Base-by-base conservation (phyloP, 2,329 filamentous ascomycete species). In the Ambrosiella beaveri region DNA sequence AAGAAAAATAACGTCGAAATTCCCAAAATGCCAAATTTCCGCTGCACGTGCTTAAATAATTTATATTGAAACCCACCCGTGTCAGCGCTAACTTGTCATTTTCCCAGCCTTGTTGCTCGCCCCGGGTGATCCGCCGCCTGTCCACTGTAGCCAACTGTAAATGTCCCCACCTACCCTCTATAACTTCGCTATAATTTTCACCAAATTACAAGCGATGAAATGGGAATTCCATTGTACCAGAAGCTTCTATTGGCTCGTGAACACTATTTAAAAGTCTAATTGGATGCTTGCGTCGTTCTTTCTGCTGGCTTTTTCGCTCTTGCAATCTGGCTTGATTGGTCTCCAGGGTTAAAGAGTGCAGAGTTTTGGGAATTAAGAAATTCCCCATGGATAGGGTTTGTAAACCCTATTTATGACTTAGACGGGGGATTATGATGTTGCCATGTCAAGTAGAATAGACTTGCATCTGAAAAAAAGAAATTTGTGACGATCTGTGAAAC, bases 281-380 rank as follows among this genome's bases (percentile, higher is more conserved):
- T 27, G 27, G 27, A 27, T 27, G 27, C 27, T 27, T 27, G 27
- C 3, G 27, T 27, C 27, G 2, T 4, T 27, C 27, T 27, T 27
- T 27, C 3, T 41, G 8, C 40, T 47, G 44, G 8, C 15, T 35
- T 51, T 36, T 36, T 51, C 17, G 17, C 13, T 51, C 36, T 36
- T 51, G 47, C 47, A 51, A 51, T 51, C 47, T 51, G 47, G 47
- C 47, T 51, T 51, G 15, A 51, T 51, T 51, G 39, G 13, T 27
- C 12, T 13, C 13, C 19, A 17, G 44, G 44, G 44, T 8, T 11
- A 11, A 51, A 36, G 12, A 7, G 17, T 51, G 4, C 19, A 49
- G 17, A 12, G n/a, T 15, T 3, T 6, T 5, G 40, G 44, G n/a
- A 47, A 47, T 47, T n/a, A 47, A 15, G 44, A 13, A 47, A 17